These are phyloP conservation scores for Laguncularia racemosa DNA, from an alignment of 345 rosid species.

Conservation along the genomic window DNA sequence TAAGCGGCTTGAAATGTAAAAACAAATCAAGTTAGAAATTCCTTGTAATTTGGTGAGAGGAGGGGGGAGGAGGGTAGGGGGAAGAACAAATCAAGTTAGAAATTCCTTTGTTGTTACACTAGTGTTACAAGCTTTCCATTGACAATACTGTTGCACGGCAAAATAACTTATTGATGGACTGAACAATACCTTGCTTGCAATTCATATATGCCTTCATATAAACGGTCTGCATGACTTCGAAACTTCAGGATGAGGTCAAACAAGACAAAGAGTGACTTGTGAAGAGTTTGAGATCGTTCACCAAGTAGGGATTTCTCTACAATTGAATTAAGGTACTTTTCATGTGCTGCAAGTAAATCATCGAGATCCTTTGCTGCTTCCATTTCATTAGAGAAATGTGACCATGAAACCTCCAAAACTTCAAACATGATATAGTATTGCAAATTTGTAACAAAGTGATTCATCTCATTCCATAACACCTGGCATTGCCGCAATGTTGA, in stretches of 20 bases:
- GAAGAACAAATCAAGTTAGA: too few relatives aligned
- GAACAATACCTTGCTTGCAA: slow-evolving; percentile 71
- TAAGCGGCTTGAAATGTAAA: too few relatives aligned
- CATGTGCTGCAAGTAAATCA: slow-evolving; percentile 94
- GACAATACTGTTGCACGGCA: too few relatives aligned
- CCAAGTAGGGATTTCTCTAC: slow-evolving; percentile 90
- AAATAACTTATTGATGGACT: background rate
- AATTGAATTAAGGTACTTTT: slow-evolving; percentile 78
- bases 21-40: too few relatives aligned
- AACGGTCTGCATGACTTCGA: slow-evolving; percentile 83
- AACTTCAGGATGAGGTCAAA: slow-evolving; percentile 85
- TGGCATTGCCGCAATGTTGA: slow-evolving; percentile 87
- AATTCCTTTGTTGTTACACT: too few relatives aligned
- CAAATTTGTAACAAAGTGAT: slow-evolving; percentile 92
- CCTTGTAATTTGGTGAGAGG: too few relatives aligned
- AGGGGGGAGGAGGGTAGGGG: too few relatives aligned
- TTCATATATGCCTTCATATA: slow-evolving; percentile 84
- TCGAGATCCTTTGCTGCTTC: slow-evolving; percentile 93
- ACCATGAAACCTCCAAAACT: slow-evolving; percentile 97
- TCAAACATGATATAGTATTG: slow-evolving; percentile 99
- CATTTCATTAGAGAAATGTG: slow-evolving; percentile 79
- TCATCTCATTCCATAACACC: slow-evolving; percentile 96
- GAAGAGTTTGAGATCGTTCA: slow-evolving; percentile 75
- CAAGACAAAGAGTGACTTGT: slow-evolving; percentile 66
- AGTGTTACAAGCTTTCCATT: too few relatives aligned